Evolutionary conservation across 2,329 filamentous ascomycete genomes (phyloP).

Genomic region (Leptodontidium sp.): DNA sequence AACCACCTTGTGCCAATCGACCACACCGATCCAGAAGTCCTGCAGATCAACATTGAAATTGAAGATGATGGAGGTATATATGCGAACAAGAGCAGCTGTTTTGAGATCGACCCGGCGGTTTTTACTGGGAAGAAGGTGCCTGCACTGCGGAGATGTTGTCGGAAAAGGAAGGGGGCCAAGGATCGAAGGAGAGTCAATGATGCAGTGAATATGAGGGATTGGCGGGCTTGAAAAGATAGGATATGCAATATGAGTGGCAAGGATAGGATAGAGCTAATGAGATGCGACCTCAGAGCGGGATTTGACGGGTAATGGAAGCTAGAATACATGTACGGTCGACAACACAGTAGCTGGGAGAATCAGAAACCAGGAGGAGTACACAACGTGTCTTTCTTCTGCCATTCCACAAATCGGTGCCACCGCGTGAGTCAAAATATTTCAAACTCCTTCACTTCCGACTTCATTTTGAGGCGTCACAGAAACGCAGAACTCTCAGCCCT

Average conservation of each 20-base stretch:
- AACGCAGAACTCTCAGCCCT: not conserved
- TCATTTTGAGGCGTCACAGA: not conserved
- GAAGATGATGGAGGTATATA: constrained; percentile 49
- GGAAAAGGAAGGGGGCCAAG: constrained; percentile 49
- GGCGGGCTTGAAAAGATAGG: constrained; percentile 25
- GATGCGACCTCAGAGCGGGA: not conserved
- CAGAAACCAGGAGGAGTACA: not conserved
- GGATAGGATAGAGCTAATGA: constrained; percentile 10
- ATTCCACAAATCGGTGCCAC: not conserved
- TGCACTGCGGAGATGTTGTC: constrained; percentile 52
- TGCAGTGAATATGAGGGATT: constrained; percentile 30
- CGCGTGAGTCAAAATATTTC: not conserved
- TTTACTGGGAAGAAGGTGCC: constrained; percentile 52
- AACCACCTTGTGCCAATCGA: constrained; percentile 50
- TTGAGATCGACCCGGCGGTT: constrained; percentile 48
- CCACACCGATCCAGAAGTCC: constrained; percentile 51
- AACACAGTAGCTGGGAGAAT: not conserved
- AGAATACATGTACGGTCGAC: not conserved
- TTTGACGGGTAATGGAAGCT: constrained; percentile 5
- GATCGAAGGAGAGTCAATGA: constrained; percentile 44
- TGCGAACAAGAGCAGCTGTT: constrained; percentile 48
- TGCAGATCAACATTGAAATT: constrained; percentile 51
- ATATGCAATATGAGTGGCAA: constrained; percentile 5
- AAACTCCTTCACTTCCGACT: not conserved
- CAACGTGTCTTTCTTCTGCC: not conserved